phyloP scores from a whole-genome alignment of 2,329 filamentous ascomycete species.

The Fusarium sterilihyphosum region DNA sequence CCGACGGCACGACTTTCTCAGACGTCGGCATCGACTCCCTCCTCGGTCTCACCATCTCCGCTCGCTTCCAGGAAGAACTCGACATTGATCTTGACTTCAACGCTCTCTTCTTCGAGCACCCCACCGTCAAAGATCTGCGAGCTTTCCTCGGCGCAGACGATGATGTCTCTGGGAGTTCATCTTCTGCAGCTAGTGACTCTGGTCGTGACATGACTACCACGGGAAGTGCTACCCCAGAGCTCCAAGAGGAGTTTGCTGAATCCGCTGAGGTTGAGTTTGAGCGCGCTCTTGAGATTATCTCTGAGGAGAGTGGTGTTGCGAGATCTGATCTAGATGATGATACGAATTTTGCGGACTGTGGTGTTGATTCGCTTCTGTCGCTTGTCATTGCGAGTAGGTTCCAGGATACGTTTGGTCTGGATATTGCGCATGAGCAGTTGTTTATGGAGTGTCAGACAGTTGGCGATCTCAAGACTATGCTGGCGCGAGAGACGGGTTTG shows the following conservation, averaged over 20 bases:
- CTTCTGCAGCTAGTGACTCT: constrained; percentile 22
- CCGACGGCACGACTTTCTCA: constrained; percentile 64
- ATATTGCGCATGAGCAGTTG: constrained; percentile 20
- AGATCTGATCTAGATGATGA: constrained; percentile 66
- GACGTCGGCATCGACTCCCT: constrained; percentile 70
- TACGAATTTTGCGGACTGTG: constrained; percentile 66
- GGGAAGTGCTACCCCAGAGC: constrained; percentile 2
- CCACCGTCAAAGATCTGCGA: constrained; percentile 65
- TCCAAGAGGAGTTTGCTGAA: constrained; percentile 4
- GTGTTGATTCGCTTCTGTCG: constrained; percentile 70
- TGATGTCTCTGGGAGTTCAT: constrained; percentile 13
- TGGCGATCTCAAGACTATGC: constrained; percentile 7
- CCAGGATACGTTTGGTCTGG: constrained; percentile 51
- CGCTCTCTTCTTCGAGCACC: constrained; percentile 61
- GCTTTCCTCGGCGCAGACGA: constrained; percentile 17
- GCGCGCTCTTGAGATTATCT: constrained; percentile 33
- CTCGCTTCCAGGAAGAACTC: constrained; percentile 66
- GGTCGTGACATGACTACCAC: neutral
- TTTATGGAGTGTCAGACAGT: constrained; percentile 30
- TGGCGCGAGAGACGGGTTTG: constrained; percentile 1
- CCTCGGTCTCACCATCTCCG: constrained; percentile 67
- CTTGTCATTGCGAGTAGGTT: constrained; percentile 66
- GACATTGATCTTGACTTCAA: constrained; percentile 64
- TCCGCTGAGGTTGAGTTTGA: constrained; percentile 19
- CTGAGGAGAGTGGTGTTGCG: constrained; percentile 65